phyloP scores from a whole-genome alignment of 2,329 filamentous ascomycete species.

The Orbilia blumenaviensis region DNA sequence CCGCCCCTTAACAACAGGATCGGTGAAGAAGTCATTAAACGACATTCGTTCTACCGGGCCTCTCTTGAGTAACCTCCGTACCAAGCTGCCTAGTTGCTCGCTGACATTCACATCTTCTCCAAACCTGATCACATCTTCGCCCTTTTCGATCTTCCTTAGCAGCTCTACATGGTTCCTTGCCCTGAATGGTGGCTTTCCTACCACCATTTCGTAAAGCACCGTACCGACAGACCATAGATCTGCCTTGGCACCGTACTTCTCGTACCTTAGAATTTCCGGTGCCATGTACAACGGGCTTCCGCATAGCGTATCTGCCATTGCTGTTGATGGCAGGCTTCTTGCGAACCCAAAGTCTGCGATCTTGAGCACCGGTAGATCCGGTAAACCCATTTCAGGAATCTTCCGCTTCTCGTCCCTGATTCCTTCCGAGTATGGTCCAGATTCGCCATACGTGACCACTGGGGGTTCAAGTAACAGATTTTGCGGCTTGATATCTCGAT shows the following conservation, averaged over 20 bases:
- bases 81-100: slow-evolving; percentile 64
- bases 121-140: slow-evolving; percentile 86
- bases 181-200: slow-evolving; percentile 86
- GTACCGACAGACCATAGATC: slow-evolving; percentile 98
- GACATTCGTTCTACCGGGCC: slow-evolving; percentile 84
- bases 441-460: slow-evolving; percentile 64
- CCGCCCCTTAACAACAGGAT: slow-evolving; percentile 74
- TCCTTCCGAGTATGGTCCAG: slow-evolving; percentile 71
- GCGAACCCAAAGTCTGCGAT: slow-evolving; percentile 99
- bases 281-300: slow-evolving; percentile 99
- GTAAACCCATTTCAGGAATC: slow-evolving; percentile 80
- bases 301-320: slow-evolving; percentile 93
- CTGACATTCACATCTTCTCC: slow-evolving; percentile 77
- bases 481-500: slow-evolving; percentile 97
- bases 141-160: slow-evolving; percentile 87
- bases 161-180: slow-evolving; percentile 95
- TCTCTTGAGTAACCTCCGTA: slow-evolving; percentile 81
- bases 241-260: slow-evolving; percentile 96
- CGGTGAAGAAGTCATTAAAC: slow-evolving; percentile 84
- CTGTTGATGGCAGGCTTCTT: slow-evolving; percentile 85
- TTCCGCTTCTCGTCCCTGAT: slow-evolving; percentile 70
- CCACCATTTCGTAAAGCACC: slow-evolving; percentile 94
- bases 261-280: slow-evolving; percentile 94
- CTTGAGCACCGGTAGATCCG: slow-evolving; percentile 92
- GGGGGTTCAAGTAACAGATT: slow-evolving; percentile 86